A percentile compares a stretch with the other conserved stretches of the same genome.
Conservation (phyloP, 768 basidiomycete species). For the Russula ochroleuca region DNA sequence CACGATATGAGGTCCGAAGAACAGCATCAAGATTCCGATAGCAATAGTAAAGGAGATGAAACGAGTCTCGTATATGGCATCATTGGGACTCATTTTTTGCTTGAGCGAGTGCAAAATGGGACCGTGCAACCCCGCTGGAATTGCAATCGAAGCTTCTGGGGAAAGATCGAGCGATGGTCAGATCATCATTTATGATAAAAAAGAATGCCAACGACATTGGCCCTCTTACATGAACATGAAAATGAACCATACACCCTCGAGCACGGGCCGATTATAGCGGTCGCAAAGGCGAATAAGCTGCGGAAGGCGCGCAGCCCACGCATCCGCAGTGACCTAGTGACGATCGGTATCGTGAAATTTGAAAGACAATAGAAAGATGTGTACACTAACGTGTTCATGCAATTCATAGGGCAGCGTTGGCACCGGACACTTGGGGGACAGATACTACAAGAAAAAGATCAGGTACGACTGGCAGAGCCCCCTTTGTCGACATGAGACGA, state of each 20-base stretch:
- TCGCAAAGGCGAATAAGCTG: conserved; percentile 37
- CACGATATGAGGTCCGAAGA: conserved; percentile 40
- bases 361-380: background rate
- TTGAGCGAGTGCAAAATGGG: conserved; percentile 33
- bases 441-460: conserved; percentile 1
- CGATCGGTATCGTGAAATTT: background rate
- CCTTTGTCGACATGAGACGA: background rate
- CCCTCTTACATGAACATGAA: conserved; percentile 40
- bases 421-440: background rate
- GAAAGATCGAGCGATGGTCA: background rate
- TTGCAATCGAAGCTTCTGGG: conserved; percentile 39
- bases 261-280: conserved; percentile 41
- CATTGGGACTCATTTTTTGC: conserved; percentile 1
- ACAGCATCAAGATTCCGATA: conserved; percentile 39
- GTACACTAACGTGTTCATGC: background rate
- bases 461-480: background rate
- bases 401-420: conserved; percentile 21
- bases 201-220: background rate
- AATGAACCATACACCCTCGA: conserved; percentile 44
- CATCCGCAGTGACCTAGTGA: conserved; percentile 40
- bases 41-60: conserved; percentile 37
- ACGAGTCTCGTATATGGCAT: conserved; percentile 35
- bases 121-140: conserved; percentile 41
- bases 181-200: background rate
- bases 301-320: conserved; percentile 44